A percentile compares a stretch with the other conserved stretches of the same genome.
Conservation (phyloP, 306 rosid species). For the Chamaecrista fasciculata region DNA sequence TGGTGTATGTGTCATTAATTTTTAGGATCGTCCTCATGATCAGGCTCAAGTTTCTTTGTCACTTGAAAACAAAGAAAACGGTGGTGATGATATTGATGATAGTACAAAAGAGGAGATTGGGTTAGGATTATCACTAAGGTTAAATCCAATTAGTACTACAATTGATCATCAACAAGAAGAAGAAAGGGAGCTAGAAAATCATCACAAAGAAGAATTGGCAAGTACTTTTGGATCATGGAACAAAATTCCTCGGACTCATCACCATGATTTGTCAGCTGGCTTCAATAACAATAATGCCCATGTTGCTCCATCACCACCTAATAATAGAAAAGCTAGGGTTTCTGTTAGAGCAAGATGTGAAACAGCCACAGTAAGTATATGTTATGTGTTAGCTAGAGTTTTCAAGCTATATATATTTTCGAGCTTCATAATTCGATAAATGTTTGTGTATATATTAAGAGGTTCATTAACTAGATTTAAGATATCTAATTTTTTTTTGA, state of each 20-base stretch:
- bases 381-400: no score
- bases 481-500: no score
- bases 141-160: conserved; percentile 40
- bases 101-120: not conserved
- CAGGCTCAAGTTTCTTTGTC: conserved; percentile 53
- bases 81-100: conserved; percentile 10
- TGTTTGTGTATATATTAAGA: not conserved
- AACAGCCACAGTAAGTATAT: conserved; percentile 66
- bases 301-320: conserved; percentile 48
- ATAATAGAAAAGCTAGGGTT: conserved; percentile 91
- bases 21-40: no score
- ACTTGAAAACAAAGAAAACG: conserved; percentile 37
- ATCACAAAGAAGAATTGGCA: conserved; percentile 19
- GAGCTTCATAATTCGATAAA: not conserved
- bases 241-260: conserved; percentile 47
- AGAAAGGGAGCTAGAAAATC: conserved; percentile 15
- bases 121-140: conserved; percentile 75
- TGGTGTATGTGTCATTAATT: not conserved
- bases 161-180: conserved; percentile 27
- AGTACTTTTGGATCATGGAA: conserved; percentile 31
- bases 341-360: conserved; percentile 97
- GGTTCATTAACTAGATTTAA: no score
- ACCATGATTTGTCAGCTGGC: conserved; percentile 17
- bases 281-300: conserved; percentile 30
- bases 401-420: not conserved